Evolutionary conservation across 805 yeast species (phyloP), one percentile per base, ranked within the genome.

Genomic region (Cyberlindnera xishuangbannaensis): DNA sequence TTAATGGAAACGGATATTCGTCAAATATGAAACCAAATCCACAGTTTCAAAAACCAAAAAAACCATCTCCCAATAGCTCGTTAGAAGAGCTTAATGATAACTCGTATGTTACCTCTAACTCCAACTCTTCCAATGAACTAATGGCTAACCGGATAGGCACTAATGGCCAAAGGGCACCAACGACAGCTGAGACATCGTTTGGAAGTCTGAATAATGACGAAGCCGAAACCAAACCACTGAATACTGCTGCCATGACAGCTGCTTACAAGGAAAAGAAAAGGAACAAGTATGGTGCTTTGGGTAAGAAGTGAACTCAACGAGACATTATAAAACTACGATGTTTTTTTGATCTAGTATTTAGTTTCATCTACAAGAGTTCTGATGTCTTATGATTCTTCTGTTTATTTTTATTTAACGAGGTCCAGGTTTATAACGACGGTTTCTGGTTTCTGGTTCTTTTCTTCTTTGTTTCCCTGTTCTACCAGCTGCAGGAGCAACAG

Each of bases 251-350:
- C n/a, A n/a, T n/a, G n/a, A n/a, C n/a, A n/a, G n/a, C n/a, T n/a
- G n/a, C n/a, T n/a, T n/a, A 25, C 13, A 28, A 40, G 17, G 20
- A 31, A 16, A 27, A 31, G 27, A 36, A 40, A 33, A 44, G 41
- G 44, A 45, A 45, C 31, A 45, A 43, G 29, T 41, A 37, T 27
- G 49, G 49, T 7, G 31, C 43, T 34, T 45, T 45, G 32, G 40
- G 41, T 16, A 38, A 34, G 27, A 34, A 41, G 30, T 31, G 25
- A 31, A n/a, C n/a, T n/a, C n/a, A n/a, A n/a, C n/a, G n/a, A n/a
- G n/a, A n/a, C n/a, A n/a, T n/a, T n/a, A n/a, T n/a, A n/a, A n/a
- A n/a, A n/a, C n/a, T n/a, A n/a, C n/a, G n/a, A n/a, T n/a, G n/a
- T n/a, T n/a, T n/a, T n/a, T n/a, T n/a, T n/a, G n/a, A n/a, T n/a